These are phyloP conservation scores for Dinochytrium kinnereticum DNA, from an alignment of 371 early-diverging fungal genomes.

Conservation along the genomic window DNA sequence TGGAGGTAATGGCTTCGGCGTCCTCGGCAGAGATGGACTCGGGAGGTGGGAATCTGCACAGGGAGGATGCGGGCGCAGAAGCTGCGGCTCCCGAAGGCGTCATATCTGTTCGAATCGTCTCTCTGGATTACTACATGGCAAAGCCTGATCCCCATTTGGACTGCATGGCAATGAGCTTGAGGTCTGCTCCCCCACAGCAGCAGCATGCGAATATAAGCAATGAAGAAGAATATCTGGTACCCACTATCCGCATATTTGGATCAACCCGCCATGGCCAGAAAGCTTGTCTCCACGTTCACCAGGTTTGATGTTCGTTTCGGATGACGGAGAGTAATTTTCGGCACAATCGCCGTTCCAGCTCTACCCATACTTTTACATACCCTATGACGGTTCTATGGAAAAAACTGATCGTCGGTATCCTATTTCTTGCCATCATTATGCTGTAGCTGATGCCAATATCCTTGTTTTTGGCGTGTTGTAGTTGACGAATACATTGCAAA, in stretches of 20 bases:
- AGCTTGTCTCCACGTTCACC: constrained; percentile 80
- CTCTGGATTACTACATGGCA: constrained; percentile 67
- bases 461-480: neutral
- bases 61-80: neutral
- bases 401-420: constrained; percentile 20
- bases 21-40: too few relatives aligned
- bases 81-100: neutral
- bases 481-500: constrained; percentile 60
- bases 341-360: constrained; percentile 52
- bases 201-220: neutral
- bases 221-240: constrained; percentile 50
- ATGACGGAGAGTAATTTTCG: too few relatives aligned
- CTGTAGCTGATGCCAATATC: neutral
- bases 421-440: neutral
- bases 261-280: constrained; percentile 72
- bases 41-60: too few relatives aligned
- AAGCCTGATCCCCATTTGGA: constrained; percentile 60
- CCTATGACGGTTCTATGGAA: constrained; percentile 42
- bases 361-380: constrained; percentile 77
- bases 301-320: too few relatives aligned
- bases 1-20: too few relatives aligned
- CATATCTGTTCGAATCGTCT: constrained; percentile 60
- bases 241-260: constrained; percentile 84
- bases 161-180: constrained; percentile 32
- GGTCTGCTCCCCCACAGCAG: constrained; percentile 44